Base-by-base conservation (phyloP, 2,329 filamentous ascomycete genomes). In the Sclerotinia subarctica region DNA sequence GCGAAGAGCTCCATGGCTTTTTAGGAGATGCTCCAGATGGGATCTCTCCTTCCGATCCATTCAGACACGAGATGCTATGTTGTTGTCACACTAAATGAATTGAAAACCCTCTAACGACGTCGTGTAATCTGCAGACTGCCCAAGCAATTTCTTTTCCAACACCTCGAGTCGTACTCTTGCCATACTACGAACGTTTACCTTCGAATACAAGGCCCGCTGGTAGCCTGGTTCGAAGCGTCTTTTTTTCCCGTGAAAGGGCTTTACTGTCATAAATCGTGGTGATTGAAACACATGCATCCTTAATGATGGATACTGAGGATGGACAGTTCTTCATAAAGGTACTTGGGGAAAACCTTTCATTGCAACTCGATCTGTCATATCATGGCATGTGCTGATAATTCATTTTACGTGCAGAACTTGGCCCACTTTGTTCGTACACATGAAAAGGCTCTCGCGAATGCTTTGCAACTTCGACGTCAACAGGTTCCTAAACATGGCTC, bases 361-460 rank as follows among this genome's bases (percentile, higher is more conserved):
- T 3, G 42, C 54, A 26, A 26, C 29, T 24, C 44, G 15, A 65
- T 64, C 21, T 42, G 32, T 51, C 72, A 64, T 68, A 70, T 64
- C 57, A 44, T 52, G 26, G 57, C 49, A 52, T 38, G 21, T 53
- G 32, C 47, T 67, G 35, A 67, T 52, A 1, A 67, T 17, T 32
- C 32, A 56, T 32, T 35, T 66, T 75, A 70, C 42, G 65, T 51
- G 69, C 79, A 97, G 94, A 95, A 96, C 85, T 86, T 99, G 78
- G 94, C 94, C 78, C 90, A 90, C 81, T 98, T 97, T 81, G 93
- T 99, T 81, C 93, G 94, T 71, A 97, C 93, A 67, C 93, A 99
- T 83, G 95, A 99, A 81, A 96, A 96, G 82, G 94, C 94, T 49
- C 87, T 99, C 71, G 95, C 95, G 78, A 98, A 98, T 82, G 94